Base-by-base conservation (phyloP, 139 green algal genomes). In the Chlamydomonas incerta region DNA sequence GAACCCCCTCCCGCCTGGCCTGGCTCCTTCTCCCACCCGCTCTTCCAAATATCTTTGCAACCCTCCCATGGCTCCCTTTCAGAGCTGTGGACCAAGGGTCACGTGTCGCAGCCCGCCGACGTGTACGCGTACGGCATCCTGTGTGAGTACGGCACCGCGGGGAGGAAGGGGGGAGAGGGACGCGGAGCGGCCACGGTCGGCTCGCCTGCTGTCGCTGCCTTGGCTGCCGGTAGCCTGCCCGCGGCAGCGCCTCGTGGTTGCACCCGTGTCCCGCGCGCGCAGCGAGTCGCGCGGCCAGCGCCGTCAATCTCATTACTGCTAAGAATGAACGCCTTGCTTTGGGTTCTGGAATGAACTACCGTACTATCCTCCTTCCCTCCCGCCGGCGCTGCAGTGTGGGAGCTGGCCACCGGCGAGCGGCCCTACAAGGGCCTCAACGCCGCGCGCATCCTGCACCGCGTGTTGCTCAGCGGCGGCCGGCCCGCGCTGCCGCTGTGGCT, bases 31-130 rank as follows among this genome's bases (percentile, higher is more conserved):
- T n/a, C n/a, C n/a, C n/a, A n/a, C n/a, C n/a, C n/a, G n/a, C n/a
- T n/a, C n/a, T n/a, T n/a, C n/a, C n/a, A n/a, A n/a, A n/a, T n/a
- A n/a, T n/a, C n/a, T n/a, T n/a, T n/a, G n/a, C n/a, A n/a, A 8
- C 41, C 41, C 41, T 50, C 41, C 41, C 41, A 5, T 50, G 6
- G 41, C 34, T 23, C 69, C 69, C 6, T 21, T 37, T 6, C 71
- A 37, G 79, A 75, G 79, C 66, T 85, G 23, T 85, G 79, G 79
- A 68, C 66, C 47, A 75, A 85, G 79, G 79, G 79, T 47, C 79
- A 85, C 66, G 46, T 85, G 47, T 85, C 79, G 41, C 79, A 75
- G 79, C 79, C 21, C 31, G 79, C 66, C 2, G 79, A 85, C 33
- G 79, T 85, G 20, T 85, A 85, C 33, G 65, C 79, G 23, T 85